phyloP scores from a whole-genome alignment of 2,329 filamentous ascomycete genomes.

The Sclerotinia nivalis region DNA sequence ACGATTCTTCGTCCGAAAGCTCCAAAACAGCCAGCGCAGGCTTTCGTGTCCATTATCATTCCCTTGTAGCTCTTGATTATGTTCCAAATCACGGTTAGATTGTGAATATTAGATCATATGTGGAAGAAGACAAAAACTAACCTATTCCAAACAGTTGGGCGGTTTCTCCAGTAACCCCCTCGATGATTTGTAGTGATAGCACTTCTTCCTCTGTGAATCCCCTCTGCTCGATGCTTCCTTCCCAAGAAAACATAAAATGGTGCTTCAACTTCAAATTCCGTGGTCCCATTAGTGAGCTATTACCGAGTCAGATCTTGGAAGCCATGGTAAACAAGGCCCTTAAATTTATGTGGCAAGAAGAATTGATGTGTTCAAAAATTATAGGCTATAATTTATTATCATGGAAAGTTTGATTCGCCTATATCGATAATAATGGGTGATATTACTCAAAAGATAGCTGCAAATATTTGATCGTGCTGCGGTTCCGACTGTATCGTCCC shows the following conservation, averaged over 20 bases:
- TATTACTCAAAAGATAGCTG: not conserved
- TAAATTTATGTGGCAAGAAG: not conserved
- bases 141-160: not conserved
- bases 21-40: not conserved
- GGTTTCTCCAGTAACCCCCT: not conserved
- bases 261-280: not conserved
- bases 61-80: not conserved
- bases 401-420: not conserved
- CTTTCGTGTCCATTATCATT: not conserved
- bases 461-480: too few relatives aligned
- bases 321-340: not conserved
- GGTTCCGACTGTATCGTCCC: too few relatives aligned
- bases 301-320: not conserved
- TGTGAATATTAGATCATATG: too few relatives aligned
- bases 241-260: not conserved
- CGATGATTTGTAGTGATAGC: not conserved
- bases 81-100: not conserved
- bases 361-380: not conserved
- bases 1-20: not conserved
- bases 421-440: not conserved
- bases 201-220: not conserved
- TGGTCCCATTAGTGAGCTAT: too few relatives aligned
- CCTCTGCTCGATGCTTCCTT: not conserved
- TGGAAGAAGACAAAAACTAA: too few relatives aligned
- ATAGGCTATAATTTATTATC: not conserved